Conservation (phyloP, 2,329 filamentous ascomycete species). For the Stachybotrys chlorohalonatus region DNA sequence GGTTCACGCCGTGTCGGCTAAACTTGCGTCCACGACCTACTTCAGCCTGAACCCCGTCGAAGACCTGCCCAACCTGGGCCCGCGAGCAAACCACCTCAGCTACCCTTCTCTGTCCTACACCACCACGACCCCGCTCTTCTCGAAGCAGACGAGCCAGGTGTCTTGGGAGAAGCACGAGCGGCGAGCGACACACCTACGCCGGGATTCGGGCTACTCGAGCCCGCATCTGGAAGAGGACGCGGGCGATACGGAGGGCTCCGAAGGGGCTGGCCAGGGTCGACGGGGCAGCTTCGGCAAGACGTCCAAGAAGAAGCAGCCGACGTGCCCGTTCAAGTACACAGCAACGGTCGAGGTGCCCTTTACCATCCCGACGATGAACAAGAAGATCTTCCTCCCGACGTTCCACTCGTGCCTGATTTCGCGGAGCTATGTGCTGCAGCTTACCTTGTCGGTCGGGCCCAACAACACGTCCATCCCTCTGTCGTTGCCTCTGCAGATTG, state of each 20-base stretch:
- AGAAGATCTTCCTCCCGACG: constrained; percentile 44
- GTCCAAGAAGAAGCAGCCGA: constrained; percentile 10
- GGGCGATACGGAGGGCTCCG: constrained; percentile 23
- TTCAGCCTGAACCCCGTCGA: constrained; percentile 37
- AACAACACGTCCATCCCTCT: constrained; percentile 34
- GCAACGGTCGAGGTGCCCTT: constrained; percentile 39
- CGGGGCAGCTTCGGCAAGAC: constrained; percentile 2
- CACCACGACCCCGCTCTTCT: constrained; percentile 30
- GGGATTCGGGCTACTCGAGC: constrained; percentile 46
- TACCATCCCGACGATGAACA: constrained; percentile 33
- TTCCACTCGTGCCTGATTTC: constrained; percentile 51
- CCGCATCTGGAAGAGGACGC: constrained; percentile 24
- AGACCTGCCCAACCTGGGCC: constrained; percentile 40
- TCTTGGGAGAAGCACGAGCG: not conserved
- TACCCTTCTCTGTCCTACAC: constrained; percentile 38
- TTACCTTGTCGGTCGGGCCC: constrained; percentile 33
- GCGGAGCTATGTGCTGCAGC: constrained; percentile 43
- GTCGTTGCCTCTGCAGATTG: constrained; percentile 41
- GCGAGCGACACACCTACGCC: constrained; percentile 22
- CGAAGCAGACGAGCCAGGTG: constrained; percentile 20
- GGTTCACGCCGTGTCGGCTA: constrained; percentile 38
- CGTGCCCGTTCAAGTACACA: constrained; percentile 27
- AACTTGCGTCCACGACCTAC: constrained; percentile 43
- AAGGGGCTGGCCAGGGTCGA: constrained; percentile 6
- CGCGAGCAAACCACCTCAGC: constrained; percentile 27